Conservation (phyloP, 768 basidiomycete species). For the Tricholomella constricta region DNA sequence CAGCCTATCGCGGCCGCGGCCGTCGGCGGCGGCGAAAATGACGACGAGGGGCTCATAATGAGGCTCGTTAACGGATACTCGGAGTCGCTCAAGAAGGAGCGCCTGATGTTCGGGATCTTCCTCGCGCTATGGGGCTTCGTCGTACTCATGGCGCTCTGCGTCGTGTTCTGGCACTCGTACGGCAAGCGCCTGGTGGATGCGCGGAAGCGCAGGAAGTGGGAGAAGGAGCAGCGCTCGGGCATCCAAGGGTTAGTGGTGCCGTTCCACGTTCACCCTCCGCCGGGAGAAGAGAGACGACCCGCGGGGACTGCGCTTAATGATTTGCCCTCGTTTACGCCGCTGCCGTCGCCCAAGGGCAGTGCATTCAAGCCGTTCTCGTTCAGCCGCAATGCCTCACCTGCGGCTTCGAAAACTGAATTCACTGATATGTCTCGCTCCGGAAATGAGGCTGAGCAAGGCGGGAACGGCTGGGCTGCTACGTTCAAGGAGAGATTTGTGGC, state of each 20-base stretch:
- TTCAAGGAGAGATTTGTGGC: slow-evolving; percentile 22
- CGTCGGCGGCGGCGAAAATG: slow-evolving; percentile 55
- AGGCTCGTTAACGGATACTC: slow-evolving; percentile 75
- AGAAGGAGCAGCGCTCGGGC: slow-evolving; percentile 50
- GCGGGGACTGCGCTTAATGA: slow-evolving; percentile 22
- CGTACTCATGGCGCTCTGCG: slow-evolving; percentile 71
- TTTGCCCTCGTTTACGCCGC: slow-evolving; percentile 51
- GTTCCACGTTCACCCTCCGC: slow-evolving; percentile 23
- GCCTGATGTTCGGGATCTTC: slow-evolving; percentile 82
- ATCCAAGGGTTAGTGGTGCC: slow-evolving; percentile 46
- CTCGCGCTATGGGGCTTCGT: slow-evolving; percentile 83
- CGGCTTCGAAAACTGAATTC: slow-evolving; percentile 42
- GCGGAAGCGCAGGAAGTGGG: slow-evolving; percentile 51
- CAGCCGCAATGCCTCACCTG: slow-evolving; percentile 21
- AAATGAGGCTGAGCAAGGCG: slow-evolving; percentile 20
- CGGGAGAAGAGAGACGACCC: slow-evolving; percentile 19
- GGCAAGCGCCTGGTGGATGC: slow-evolving; percentile 48
- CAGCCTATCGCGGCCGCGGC: slow-evolving; percentile 84
- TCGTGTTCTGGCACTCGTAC: slow-evolving; percentile 76
- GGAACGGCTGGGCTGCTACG: slow-evolving; percentile 4
- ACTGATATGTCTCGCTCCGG: slow-evolving; percentile 42
- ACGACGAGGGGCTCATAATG: slow-evolving; percentile 66
- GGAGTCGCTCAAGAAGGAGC: slow-evolving; percentile 72
- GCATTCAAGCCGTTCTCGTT: slow-evolving; percentile 39
- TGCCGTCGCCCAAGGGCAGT: slow-evolving; percentile 42